Percentiles rank a stretch among this genome's conserved stretches.
Evolutionary conservation across 495 filamentous ascomycete species (phyloP).

Genomic region (Aspergillus asperescens): DNA sequence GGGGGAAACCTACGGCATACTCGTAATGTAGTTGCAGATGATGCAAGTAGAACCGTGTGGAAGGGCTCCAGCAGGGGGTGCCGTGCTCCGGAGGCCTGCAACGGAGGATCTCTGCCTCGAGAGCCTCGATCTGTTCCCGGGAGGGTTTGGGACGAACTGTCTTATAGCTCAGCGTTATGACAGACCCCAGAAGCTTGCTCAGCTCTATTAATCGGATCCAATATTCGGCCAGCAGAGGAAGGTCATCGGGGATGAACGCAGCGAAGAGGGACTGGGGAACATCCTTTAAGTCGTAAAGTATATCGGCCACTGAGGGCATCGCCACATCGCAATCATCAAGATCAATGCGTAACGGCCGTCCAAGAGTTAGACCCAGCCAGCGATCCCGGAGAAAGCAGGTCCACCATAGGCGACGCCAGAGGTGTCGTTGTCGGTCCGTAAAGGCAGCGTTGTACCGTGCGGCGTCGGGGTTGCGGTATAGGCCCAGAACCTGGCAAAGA

Average conservation of each 20-base stretch:
- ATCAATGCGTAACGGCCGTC: conserved; percentile 34
- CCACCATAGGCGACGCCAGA: conserved; percentile 41
- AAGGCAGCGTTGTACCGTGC: conserved; percentile 19
- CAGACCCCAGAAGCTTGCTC: conserved; percentile 22
- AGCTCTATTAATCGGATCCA: conserved; percentile 30
- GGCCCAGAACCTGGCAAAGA: conserved; percentile 30
- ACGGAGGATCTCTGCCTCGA: conserved; percentile 21
- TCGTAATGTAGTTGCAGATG: conserved; percentile 35
- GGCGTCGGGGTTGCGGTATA: conserved; percentile 25
- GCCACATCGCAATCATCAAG: conserved; percentile 31
- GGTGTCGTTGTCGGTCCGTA: conserved; percentile 22
- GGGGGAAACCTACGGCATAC: conserved; percentile 6
- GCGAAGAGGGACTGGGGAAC: conserved; percentile 2
- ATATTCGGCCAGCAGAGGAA: conserved; percentile 20
- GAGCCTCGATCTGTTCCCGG: conserved; percentile 17
- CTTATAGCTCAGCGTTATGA: conserved; percentile 22
- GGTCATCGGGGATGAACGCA: conserved; percentile 21
- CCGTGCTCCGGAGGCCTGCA: conserved; percentile 19
- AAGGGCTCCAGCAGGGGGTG: conserved; percentile 10
- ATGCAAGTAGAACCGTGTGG: conserved; percentile 23
- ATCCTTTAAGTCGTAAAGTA: conserved; percentile 25
- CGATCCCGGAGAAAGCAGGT: conserved; percentile 35
- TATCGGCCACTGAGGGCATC: conserved; percentile 23
- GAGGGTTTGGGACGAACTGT: conserved; percentile 12
- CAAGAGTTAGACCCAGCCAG: conserved; percentile 35